Evolutionary conservation across 129 eudicot species (phyloP).

Genomic region (Smallanthus sonchifolius): DNA sequence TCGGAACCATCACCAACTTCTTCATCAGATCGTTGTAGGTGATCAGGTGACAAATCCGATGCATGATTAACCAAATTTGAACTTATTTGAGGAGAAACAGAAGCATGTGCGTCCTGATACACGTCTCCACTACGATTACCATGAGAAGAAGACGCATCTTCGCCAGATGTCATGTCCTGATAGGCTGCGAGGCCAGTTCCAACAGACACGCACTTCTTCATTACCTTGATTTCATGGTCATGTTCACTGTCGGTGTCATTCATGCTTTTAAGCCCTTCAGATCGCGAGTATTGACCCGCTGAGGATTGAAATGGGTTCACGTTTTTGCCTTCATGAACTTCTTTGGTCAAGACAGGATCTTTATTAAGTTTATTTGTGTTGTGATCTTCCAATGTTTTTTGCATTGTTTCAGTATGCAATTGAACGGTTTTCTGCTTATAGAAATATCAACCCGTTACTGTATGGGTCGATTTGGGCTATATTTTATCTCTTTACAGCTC

Average conservation of each 20-base stretch:
- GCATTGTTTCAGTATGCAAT: constrained; percentile 68
- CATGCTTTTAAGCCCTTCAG: constrained; percentile 59
- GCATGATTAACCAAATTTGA: constrained; percentile 48
- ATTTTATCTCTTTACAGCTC: not conserved
- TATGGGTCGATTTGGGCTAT: not conserved
- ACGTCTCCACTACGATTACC: constrained; percentile 46
- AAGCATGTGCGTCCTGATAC: constrained; percentile 35
- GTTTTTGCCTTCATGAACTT: constrained; percentile 18
- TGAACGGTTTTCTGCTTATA: constrained; percentile 57
- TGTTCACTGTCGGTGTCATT: constrained; percentile 36
- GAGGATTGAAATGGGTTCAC: constrained; percentile 36
- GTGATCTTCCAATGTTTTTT: constrained; percentile 62
- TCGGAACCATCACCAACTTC: constrained; percentile 43
- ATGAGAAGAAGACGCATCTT: constrained; percentile 40
- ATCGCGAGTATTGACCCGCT: constrained; percentile 44
- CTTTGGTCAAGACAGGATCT: constrained; percentile 11
- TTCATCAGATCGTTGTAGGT: constrained; percentile 37
- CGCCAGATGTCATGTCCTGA: constrained; percentile 43
- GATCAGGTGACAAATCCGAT: constrained; percentile 47
- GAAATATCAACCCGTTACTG: constrained; percentile 8
- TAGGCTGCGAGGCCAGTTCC: constrained; percentile 57
- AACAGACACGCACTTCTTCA: constrained; percentile 62
- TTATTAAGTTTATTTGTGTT: constrained; percentile 27
- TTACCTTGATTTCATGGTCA: constrained; percentile 25
- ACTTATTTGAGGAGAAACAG: constrained; percentile 50